Evolutionary conservation across 2,329 filamentous ascomycete genomes (phyloP), one percentile per base, ranked within the genome.

Genomic region (Tolypocladium nubicola): DNA sequence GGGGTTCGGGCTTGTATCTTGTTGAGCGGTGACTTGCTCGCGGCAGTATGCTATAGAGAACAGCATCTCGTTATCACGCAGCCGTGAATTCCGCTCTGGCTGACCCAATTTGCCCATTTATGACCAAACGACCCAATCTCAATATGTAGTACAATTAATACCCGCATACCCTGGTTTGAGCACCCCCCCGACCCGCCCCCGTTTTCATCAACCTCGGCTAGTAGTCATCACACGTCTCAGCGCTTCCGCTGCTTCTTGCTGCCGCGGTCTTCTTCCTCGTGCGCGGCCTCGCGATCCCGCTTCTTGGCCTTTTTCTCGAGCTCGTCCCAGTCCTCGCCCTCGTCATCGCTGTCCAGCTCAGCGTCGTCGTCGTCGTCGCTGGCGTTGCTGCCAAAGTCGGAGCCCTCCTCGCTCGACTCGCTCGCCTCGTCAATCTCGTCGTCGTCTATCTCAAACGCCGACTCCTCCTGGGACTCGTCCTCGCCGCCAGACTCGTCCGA

Each of bases 281-380:
- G 56, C 11, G 60, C 68, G 30, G 59, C 61, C 60, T 93, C 89
- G 58, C 87, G 81, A 73, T 93, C 92, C 67, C 89, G 85, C 74
- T 92, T 90, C 76, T 86, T 90, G 3, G 87, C 92, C 78, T 96
- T 96, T 73, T 87, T 86, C 76, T 97, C 93, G 59, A 97, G 71
- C 72, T 95, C 91, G 69, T 97, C 92, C 93, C 93, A 97, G 68
- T 95, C 90, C 70, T 97, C 88, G 53, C 88, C 88, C 62, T 85
- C 89, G 14, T 90, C 88, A 8, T 92, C 89, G 49, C 82, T 84
- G 57, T 73, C 71, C 21, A 83, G 78, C 23, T 88, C 88, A 53
- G 80, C 84, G 38, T 74, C 72, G 13, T 68, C 89, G 37, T 90
- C 93, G 61, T 93, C 89, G 2, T 87, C 89, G 26, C 84, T 88